These are phyloP conservation scores for Magnaporthiopsis poae DNA, from an alignment of 2,329 filamentous ascomycete genomes.

Conservation along the genomic window DNA sequence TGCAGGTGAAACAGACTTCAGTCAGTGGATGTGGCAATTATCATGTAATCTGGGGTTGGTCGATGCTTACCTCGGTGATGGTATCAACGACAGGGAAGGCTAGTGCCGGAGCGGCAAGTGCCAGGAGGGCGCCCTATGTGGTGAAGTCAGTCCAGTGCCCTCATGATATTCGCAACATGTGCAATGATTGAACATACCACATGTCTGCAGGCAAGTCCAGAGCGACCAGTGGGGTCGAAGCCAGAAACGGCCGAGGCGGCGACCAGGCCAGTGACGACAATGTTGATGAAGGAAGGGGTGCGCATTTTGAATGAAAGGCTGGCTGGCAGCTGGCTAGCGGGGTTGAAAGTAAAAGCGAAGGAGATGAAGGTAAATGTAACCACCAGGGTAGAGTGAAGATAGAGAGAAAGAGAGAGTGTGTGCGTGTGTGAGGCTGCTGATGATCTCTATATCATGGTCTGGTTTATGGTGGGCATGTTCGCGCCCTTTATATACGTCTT, in stretches of 20 bases:
- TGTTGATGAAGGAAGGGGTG: slow-evolving; percentile 20
- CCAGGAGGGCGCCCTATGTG: slow-evolving; percentile 18
- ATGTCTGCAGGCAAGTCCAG: slow-evolving; percentile 15
- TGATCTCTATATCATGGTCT: neutral
- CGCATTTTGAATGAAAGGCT: slow-evolving; percentile 19
- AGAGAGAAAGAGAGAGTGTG: slow-evolving; percentile 3
- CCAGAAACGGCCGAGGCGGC: slow-evolving; percentile 21
- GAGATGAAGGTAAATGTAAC: neutral
- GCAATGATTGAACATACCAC: slow-evolving; percentile 18
- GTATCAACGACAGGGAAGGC: slow-evolving; percentile 16
- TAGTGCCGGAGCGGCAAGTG: slow-evolving; percentile 19
- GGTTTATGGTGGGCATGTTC: slow-evolving; percentile 11
- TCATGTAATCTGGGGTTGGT: neutral
- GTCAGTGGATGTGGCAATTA: slow-evolving; percentile 3
- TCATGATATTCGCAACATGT: slow-evolving; percentile 16
- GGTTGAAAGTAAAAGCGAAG: slow-evolving; percentile 11
- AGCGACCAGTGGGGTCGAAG: slow-evolving; percentile 17
- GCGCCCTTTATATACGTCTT: slow-evolving; percentile 15
- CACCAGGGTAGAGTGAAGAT: slow-evolving; percentile 9
- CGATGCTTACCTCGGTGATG: slow-evolving; percentile 10
- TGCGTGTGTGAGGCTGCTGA: slow-evolving; percentile 7
- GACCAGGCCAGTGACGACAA: slow-evolving; percentile 21
- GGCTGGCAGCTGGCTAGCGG: slow-evolving; percentile 21
- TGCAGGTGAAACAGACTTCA: slow-evolving; percentile 9
- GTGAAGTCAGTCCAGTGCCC: slow-evolving; percentile 4